phyloP scores from a whole-genome alignment of 495 filamentous ascomycete species.

The Penicillium goetzii region DNA sequence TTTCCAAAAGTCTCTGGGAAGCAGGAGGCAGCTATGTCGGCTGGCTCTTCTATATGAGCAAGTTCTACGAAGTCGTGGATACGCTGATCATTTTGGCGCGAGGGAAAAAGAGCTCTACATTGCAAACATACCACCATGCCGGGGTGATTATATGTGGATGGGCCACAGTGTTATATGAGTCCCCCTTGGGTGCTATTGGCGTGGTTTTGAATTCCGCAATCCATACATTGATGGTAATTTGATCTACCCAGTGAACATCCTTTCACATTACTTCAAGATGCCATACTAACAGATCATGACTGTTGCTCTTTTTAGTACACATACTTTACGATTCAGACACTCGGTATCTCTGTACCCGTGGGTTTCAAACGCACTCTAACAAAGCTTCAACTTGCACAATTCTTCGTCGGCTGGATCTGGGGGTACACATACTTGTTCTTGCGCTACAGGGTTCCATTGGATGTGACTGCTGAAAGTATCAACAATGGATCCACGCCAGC shows the following conservation, averaged over 20 bases:
- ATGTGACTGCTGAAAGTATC: background rate
- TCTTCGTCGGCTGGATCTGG: constrained; percentile 18
- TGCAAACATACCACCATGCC: constrained; percentile 89
- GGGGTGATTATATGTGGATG: constrained; percentile 76
- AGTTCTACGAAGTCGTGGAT: constrained; percentile 90
- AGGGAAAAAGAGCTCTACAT: constrained; percentile 75
- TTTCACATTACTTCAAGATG: background rate
- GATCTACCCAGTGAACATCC: background rate
- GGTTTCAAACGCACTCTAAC: constrained; percentile 23
- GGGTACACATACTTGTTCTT: constrained; percentile 15
- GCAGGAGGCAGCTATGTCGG: constrained; percentile 40
- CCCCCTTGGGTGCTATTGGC: constrained; percentile 61
- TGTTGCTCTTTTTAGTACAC: constrained; percentile 14
- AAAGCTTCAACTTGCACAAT: constrained; percentile 25
- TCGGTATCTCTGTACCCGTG: constrained; percentile 16
- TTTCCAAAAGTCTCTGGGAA: constrained; percentile 7
- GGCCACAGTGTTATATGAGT: constrained; percentile 19
- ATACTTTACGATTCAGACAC: constrained; percentile 25
- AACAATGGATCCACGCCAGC: background rate
- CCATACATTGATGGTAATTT: constrained; percentile 76
- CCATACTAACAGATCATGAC: background rate
- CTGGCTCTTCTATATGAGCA: constrained; percentile 90
- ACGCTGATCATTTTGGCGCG: constrained; percentile 83
- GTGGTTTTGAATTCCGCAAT: constrained; percentile 79
- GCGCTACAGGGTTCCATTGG: constrained; percentile 15